Base-by-base conservation (phyloP, 1,284 basidiomycete species). In the Hortiboletus rubellus region DNA sequence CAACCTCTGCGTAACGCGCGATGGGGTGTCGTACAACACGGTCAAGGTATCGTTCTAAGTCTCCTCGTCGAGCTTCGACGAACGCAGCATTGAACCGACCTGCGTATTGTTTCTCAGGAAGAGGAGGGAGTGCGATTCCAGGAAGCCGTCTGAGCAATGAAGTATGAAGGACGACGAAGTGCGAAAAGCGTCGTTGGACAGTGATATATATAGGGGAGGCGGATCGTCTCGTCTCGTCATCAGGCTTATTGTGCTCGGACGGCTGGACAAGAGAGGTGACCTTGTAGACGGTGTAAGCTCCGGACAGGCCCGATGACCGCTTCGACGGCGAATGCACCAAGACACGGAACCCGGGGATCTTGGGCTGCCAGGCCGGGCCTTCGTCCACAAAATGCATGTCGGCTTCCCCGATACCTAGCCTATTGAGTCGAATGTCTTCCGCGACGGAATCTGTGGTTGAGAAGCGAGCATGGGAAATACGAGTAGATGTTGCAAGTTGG, bases 51-150 rank as follows among this genome's bases (percentile, higher is more conserved):
- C 88, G 77, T 66, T 93, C 89, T 42, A 95, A 75, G 67, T 93
- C 91, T 1, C 89, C 84, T 45, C 91, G 74, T 34, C 92, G 77
- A 6, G 87, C 89, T 67, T 94, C 92, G 7, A 95, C 85, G 62
- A 94, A 94, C 52, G 87, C 89, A 15, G 82, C 79, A 53, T 82
- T 89, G 70, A 94, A 93, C 5, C 91, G 77, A 1, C 89, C 90
- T 0, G 89, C 80, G 63, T 92, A 91, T 64, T 91, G 87, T 69
- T 94, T 92, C 70, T 91, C 87, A 0, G 92, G 92, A 3, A 94
- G 77, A 0, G 91, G 88, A 0, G 92, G 91, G 2, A 94, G 77
- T 3, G 86, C 85, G 40, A 94, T 82, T 0, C 89, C 89, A 9
- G 91, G 88, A 9, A 91, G 80, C 7, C 84, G 79, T 36, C 83